Evolutionary conservation across 805 yeast genomes (phyloP).

Genomic region (Candida adriatica): DNA sequence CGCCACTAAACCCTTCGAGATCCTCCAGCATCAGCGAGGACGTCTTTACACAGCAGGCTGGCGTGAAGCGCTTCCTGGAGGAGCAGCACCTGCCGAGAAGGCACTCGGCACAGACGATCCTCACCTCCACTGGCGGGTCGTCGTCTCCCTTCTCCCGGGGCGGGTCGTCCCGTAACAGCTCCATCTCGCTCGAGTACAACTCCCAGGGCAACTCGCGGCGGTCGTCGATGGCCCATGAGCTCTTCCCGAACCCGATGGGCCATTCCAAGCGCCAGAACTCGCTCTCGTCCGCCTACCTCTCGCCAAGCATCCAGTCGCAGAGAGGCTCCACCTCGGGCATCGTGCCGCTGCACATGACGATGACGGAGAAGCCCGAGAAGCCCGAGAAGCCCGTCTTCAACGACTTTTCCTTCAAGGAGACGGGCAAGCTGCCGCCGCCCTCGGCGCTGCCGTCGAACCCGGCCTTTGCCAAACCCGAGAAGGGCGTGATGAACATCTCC

Average conservation of each 20-base stretch:
- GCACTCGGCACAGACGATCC: conserved; percentile 23
- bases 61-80: conserved; percentile 23
- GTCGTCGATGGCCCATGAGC: conserved; percentile 37
- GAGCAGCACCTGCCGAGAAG: conserved; percentile 24
- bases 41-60: conserved; percentile 20
- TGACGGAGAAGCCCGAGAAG: conserved; percentile 18
- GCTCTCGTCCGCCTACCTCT: conserved; percentile 13
- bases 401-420: conserved; percentile 12
- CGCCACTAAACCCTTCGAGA: conserved; percentile 13
- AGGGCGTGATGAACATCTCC: conserved; percentile 19
- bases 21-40: conserved; percentile 22
- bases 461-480: conserved; percentile 7
- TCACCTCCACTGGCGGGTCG: conserved; percentile 19
- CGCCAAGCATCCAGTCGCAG: conserved; percentile 20
- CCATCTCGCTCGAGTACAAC: conserved; percentile 28
- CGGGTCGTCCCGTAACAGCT: conserved; percentile 35
- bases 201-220: conserved; percentile 28
- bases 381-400: conserved; percentile 10
- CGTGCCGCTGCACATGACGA: conserved; percentile 17
- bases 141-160: conserved; percentile 29
- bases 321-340: conserved; percentile 17
- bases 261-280: conserved; percentile 17
- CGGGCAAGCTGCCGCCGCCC: conserved; percentile 16
- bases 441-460: conserved; percentile 11
- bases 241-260: conserved; percentile 29